phyloP scores from a whole-genome alignment of 495 filamentous ascomycete genomes.

The Neurospora tetraspora region DNA sequence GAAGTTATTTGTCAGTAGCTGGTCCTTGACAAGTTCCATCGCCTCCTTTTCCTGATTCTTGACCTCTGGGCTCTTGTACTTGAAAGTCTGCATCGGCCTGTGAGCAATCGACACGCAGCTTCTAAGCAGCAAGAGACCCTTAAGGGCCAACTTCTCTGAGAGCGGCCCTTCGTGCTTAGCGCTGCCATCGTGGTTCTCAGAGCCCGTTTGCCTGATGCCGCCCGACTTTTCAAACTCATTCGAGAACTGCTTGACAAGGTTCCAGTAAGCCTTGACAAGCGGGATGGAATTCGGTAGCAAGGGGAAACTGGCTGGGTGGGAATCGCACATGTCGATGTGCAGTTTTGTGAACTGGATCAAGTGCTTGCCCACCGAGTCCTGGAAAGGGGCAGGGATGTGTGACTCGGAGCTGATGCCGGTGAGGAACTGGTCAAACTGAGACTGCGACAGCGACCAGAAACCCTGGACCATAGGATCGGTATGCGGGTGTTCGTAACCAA shows the following conservation, averaged over 20 bases:
- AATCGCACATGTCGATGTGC: conserved; percentile 70
- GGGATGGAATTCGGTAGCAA: conserved; percentile 65
- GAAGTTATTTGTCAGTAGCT: conserved; percentile 64
- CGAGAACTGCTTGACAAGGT: conserved; percentile 62
- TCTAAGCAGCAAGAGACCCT: conserved; percentile 73
- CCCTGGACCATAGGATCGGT: conserved; percentile 60
- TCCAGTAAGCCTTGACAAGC: conserved; percentile 76
- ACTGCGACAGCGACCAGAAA: conserved; percentile 63
- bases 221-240: conserved; percentile 50
- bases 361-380: conserved; percentile 65
- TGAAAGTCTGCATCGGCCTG: conserved; percentile 69
- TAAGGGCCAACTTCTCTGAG: conserved; percentile 65
- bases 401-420: conserved; percentile 38
- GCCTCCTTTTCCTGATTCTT: conserved; percentile 61
- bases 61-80: conserved; percentile 58
- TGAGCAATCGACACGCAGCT: conserved; percentile 77
- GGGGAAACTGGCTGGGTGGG: conserved; percentile 70
- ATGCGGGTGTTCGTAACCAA: conserved; percentile 77
- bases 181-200: conserved; percentile 38
- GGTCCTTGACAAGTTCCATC: conserved; percentile 50
- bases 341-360: conserved; percentile 83
- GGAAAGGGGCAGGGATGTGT: conserved; percentile 33
- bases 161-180: conserved; percentile 48
- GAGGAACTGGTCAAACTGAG: conserved; percentile 64
- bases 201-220: conserved; percentile 36